A percentile compares a stretch with the other conserved stretches of the same genome.
Evolutionary conservation across 257 asterid species (phyloP).

Genomic region (Plantago major): DNA sequence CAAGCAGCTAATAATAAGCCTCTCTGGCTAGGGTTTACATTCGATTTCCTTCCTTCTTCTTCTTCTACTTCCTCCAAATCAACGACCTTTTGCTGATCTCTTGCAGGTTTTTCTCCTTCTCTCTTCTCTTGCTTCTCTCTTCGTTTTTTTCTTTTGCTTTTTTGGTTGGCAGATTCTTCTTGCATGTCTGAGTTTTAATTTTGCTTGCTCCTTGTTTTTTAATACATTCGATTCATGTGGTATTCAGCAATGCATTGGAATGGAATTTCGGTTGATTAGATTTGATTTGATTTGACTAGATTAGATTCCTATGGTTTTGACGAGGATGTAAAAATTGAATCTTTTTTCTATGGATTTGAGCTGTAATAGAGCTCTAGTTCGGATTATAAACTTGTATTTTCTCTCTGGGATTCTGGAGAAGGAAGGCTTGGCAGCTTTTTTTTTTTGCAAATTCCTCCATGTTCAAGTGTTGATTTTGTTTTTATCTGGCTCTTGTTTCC

Average conservation of each 20-base stretch:
- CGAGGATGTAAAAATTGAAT: neutral
- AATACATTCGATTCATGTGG: neutral
- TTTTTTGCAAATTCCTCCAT: too few relatives aligned
- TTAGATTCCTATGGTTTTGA: conserved; percentile 13
- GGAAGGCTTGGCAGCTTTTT: too few relatives aligned
- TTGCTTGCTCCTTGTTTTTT: conserved; percentile 2
- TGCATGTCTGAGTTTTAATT: neutral
- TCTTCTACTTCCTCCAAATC: conserved; percentile 10
- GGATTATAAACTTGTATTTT: neutral
- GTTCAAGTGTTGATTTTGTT: neutral
- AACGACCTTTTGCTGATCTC: neutral
- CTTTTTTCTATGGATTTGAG: conserved; percentile 3
- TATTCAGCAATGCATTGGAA: neutral
- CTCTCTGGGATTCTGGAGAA: conserved; percentile 14
- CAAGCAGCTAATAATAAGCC: neutral
- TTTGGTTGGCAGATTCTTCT: conserved; percentile 10
- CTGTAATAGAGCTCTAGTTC: conserved; percentile 7
- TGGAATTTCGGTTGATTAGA: neutral
- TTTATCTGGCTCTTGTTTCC: too few relatives aligned
- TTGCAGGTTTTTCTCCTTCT: conserved; percentile 20
- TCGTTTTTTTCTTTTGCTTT: conserved; percentile 15
- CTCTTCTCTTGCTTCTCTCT: too few relatives aligned
- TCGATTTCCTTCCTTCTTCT: conserved; percentile 12
- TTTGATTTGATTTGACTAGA: neutral
- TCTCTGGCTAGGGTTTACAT: conserved; percentile 34